Percentiles rank a stretch among this genome's conserved stretches.
Evolutionary conservation across 2,329 filamentous ascomycete genomes (phyloP).

Genomic region (Phoma sp.): DNA sequence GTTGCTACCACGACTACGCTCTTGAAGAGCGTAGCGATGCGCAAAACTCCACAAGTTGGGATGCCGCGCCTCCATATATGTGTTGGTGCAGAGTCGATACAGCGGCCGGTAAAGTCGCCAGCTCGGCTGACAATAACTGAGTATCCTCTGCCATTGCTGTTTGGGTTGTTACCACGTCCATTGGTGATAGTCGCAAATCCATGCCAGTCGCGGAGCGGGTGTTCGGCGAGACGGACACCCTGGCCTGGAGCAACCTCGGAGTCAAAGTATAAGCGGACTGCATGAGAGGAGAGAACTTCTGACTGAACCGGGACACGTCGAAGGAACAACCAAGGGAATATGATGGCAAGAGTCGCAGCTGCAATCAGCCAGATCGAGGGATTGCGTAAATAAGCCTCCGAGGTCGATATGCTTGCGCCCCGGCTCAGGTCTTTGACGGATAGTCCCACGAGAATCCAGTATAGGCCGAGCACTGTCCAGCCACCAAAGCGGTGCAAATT

Average conservation of each 20-base stretch:
- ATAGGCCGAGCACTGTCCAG: conserved; percentile 46
- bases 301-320: conserved; percentile 71
- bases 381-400: conserved; percentile 37
- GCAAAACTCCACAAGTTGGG: conserved; percentile 48
- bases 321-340: conserved; percentile 77
- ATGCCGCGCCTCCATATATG: conserved; percentile 49
- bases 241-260: conserved; percentile 42
- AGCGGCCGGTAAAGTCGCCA: conserved; percentile 49
- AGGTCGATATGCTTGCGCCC: conserved; percentile 40
- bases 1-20: conserved; percentile 50
- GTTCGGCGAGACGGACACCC: conserved; percentile 40
- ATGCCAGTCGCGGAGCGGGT: conserved; percentile 47
- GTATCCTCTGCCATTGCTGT: conserved; percentile 35
- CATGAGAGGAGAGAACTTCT: conserved; percentile 76
- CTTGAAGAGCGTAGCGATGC: conserved; percentile 47
- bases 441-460: conserved; percentile 44
- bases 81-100: conserved; percentile 42
- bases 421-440: conserved; percentile 35
- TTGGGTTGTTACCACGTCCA: conserved; percentile 13
- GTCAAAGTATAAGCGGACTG: conserved; percentile 69
- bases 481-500: conserved; percentile 48
- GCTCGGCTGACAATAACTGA: conserved; percentile 49
- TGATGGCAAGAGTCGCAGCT: conserved; percentile 69
- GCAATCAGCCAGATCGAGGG: conserved; percentile 73
- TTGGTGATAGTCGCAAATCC: conserved; percentile 52